phyloP scores from a whole-genome alignment of 257 asterid species.

The Jaltomata sinuosa region DNA sequence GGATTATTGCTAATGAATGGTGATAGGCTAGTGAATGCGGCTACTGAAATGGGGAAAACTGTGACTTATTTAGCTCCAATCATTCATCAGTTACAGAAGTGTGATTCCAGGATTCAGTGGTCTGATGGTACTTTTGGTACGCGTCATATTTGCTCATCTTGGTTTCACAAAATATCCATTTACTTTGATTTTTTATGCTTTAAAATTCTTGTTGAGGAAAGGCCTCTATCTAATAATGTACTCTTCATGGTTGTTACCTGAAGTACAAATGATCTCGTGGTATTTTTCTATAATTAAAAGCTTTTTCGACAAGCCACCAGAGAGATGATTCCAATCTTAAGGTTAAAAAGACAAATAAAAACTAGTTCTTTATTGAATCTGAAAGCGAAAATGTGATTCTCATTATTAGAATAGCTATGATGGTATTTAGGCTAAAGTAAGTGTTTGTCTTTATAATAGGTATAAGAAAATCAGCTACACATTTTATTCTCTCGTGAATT shows the following conservation, averaged over 20 bases:
- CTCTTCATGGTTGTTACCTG: neutral
- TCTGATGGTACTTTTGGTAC: constrained; percentile 89
- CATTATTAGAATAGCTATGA: neutral
- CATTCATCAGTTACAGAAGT: constrained; percentile 63
- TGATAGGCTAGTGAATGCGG: constrained; percentile 86
- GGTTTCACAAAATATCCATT: neutral
- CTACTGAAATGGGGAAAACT: constrained; percentile 95
- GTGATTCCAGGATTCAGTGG: constrained; percentile 55
- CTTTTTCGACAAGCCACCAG: neutral
- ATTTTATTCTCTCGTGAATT: neutral
- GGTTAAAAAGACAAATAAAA: neutral
- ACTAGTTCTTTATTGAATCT: neutral
- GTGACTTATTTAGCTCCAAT: constrained; percentile 86
- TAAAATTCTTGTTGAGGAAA: neutral
- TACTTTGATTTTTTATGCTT: neutral
- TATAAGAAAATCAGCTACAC: neutral
- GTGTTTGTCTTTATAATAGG: neutral
- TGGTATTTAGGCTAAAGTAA: neutral
- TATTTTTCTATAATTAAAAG: neutral
- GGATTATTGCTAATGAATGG: constrained; percentile 7
- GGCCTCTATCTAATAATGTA: neutral
- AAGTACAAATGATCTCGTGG: no score
- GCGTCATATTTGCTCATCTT: constrained; percentile 10
- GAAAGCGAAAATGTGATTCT: neutral
- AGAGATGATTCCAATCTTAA: neutral